Evolutionary conservation across 495 filamentous ascomycete genomes (phyloP).

Genomic region (Tetracladium setigerum): DNA sequence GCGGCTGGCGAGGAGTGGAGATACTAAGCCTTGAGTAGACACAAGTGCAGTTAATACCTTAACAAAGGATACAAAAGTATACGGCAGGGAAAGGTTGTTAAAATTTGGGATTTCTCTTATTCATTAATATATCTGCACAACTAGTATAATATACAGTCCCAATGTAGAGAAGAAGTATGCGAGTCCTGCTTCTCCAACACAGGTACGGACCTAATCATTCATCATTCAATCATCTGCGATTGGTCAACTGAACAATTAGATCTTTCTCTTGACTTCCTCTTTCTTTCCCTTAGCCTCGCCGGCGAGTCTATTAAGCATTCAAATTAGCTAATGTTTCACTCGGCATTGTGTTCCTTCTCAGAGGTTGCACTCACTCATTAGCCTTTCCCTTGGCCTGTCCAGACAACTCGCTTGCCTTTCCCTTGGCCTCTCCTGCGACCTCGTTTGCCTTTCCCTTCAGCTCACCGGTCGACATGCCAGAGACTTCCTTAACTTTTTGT

Average conservation of each 20-base stretch:
- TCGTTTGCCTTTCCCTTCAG: constrained; percentile 23
- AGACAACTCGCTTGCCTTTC: constrained; percentile 27
- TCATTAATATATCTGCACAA: too few species aligned
- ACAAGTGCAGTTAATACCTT: background rate
- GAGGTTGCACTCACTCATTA: constrained; percentile 11
- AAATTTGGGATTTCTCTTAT: too few species aligned
- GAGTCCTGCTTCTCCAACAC: too few species aligned
- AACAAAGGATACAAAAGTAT: too few species aligned
- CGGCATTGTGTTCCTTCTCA: too few species aligned
- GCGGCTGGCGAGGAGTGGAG: background rate
- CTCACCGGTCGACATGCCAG: constrained; percentile 21
- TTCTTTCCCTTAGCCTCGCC: constrained; percentile 28
- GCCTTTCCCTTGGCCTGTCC: constrained; percentile 32
- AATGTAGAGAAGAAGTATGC: too few species aligned
- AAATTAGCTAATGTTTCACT: too few species aligned
- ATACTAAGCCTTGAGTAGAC: background rate
- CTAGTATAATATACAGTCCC: too few species aligned
- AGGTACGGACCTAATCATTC: too few species aligned
- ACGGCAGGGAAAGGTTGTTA: too few species aligned
- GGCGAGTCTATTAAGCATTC: constrained; percentile 16
- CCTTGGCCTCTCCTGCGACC: constrained; percentile 28
- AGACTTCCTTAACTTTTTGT: constrained; percentile 35
- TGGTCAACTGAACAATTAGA: background rate
- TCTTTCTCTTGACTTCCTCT: constrained; percentile 11
- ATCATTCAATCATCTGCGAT: too few species aligned